Conservation (phyloP, 129 eudicot species). For the Logfia minima region DNA sequence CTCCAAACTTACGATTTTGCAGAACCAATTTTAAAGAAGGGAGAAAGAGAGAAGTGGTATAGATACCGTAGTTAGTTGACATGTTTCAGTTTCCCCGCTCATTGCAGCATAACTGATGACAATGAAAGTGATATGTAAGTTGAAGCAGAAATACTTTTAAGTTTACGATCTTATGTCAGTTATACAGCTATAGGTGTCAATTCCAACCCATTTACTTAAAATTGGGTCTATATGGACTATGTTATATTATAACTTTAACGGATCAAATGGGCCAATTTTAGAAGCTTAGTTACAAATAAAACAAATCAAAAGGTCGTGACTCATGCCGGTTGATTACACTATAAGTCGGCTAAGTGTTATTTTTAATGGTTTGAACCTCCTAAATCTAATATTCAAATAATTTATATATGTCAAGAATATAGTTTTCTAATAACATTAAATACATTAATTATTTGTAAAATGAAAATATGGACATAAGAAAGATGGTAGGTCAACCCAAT, state of each 20-base stretch:
- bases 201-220: neutral
- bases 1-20: neutral
- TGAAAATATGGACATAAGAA: too few species aligned
- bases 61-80: slow-evolving; percentile 46
- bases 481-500: neutral
- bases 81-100: slow-evolving; percentile 50
- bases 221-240: neutral
- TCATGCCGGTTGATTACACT: too few species aligned
- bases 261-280: neutral
- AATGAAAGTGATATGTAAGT: neutral
- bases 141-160: neutral
- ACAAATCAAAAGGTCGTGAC: too few species aligned
- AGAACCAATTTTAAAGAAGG: too few species aligned
- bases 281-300: neutral
- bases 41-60: neutral
- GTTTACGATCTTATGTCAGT: neutral
- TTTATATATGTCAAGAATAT: too few species aligned
- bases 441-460: too few species aligned
- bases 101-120: slow-evolving; percentile 91
- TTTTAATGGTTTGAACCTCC: too few species aligned
- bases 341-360: too few species aligned
- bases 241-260: neutral
- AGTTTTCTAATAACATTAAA: too few species aligned
- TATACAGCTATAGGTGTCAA: neutral
- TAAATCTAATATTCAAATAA: too few species aligned